These are phyloP conservation scores for Coffea humblotiana DNA, from an alignment of 305 asterid genomes.

Conservation along the genomic window DNA sequence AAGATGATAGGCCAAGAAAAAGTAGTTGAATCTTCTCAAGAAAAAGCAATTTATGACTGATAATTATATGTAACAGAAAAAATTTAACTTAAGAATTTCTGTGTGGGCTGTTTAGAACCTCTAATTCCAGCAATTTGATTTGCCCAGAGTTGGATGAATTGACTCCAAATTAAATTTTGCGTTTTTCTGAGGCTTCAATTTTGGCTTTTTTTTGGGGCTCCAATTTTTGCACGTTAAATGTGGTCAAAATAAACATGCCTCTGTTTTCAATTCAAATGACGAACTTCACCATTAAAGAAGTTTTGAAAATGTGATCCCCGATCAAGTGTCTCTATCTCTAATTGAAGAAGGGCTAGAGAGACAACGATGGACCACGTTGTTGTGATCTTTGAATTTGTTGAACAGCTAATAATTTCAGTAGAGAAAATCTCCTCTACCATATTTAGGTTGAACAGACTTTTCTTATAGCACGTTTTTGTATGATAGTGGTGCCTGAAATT, in stretches of 20 bases:
- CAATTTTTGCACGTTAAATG: not conserved
- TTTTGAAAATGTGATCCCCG: not conserved
- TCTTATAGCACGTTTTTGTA: not conserved
- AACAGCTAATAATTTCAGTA: not conserved
- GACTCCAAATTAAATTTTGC: not conserved
- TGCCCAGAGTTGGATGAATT: not conserved
- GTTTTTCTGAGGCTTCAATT: not conserved
- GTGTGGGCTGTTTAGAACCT: not conserved
- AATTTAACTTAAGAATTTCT: not conserved
- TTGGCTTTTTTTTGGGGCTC: not conserved
- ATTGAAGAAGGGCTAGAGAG: not conserved
- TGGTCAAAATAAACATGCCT: conserved; percentile 13
- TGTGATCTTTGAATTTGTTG: not conserved
- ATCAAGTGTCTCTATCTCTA: not conserved
- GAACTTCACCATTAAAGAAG: not conserved
- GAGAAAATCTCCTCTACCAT: not conserved
- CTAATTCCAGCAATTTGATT: not conserved
- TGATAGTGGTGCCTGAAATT: no score
- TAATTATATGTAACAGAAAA: not conserved
- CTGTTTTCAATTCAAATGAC: not conserved
- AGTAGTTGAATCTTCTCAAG: no score
- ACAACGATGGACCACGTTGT: not conserved
- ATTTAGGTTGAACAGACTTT: not conserved
- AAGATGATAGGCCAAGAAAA: no score
- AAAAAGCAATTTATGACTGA: not conserved